Evolutionary conservation across 2,329 filamentous ascomycete genomes (phyloP).

Genomic region (Ophioceras dolichostomum): DNA sequence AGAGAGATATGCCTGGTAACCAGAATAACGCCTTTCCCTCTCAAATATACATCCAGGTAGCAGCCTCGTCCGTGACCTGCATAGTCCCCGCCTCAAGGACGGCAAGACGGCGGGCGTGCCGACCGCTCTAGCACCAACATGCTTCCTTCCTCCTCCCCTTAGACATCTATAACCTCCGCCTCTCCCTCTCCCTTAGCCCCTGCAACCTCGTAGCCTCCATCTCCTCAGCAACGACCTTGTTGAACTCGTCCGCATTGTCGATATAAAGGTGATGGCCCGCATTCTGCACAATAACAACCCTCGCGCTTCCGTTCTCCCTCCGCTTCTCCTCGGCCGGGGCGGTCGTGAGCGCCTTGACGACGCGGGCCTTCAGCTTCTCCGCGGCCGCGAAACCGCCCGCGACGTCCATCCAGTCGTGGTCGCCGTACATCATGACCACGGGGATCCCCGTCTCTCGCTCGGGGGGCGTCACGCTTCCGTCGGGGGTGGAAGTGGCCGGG

Average conservation of each 20-base stretch:
- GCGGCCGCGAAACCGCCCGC: slow-evolving; percentile 70
- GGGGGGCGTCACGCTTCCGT: slow-evolving; percentile 16
- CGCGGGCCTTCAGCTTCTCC: slow-evolving; percentile 63
- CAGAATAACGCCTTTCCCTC: no score
- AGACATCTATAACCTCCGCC: no score
- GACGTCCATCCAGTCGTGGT: slow-evolving; percentile 98
- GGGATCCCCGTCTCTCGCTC: slow-evolving; percentile 56
- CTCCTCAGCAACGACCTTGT: slow-evolving; percentile 37
- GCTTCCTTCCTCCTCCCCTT: no score
- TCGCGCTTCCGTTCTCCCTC: slow-evolving; percentile 67
- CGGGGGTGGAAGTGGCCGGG: no score
- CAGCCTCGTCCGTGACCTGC: no score
- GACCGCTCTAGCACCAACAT: neutral
- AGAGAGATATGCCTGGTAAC: no score
- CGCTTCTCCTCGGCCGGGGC: slow-evolving; percentile 56
- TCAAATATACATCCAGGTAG: no score
- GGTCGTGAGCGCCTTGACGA: slow-evolving; percentile 42
- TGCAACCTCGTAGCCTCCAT: slow-evolving; percentile 33
- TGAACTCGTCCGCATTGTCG: slow-evolving; percentile 47
- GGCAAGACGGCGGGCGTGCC: neutral
- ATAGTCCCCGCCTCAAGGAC: no score
- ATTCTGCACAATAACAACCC: slow-evolving; percentile 62
- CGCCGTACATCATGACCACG: slow-evolving; percentile 89
- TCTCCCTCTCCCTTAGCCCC: slow-evolving; percentile 7
- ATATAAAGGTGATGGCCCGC: slow-evolving; percentile 49